Evolutionary conservation across 2,329 filamentous ascomycete genomes (phyloP), one percentile per base, ranked within the genome.

Genomic region (Bipolaris oryzae): DNA sequence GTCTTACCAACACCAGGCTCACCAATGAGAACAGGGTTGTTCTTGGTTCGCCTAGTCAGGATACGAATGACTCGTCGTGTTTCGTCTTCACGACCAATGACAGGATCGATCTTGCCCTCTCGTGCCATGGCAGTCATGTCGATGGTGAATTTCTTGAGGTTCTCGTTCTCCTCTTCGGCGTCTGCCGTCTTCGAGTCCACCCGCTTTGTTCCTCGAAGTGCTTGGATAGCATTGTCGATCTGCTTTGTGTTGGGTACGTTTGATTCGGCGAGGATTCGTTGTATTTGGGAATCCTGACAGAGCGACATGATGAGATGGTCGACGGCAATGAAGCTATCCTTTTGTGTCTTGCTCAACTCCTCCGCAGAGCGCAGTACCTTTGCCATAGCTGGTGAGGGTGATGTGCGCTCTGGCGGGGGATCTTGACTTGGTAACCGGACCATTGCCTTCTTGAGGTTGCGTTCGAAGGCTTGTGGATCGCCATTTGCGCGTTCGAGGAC

Each of bases 1-100:
- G 95, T 99, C 82, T 99, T 99, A 74, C 95, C 95, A 21, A 98
- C 95, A 87, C 95, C 95, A 34, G 95, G 94, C 74, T 98, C 93
- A 80, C 95, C 95, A 64, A 99, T 98, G 64, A 99, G 85, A 46
- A 98, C 94, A 1, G 95, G 95, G 78, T 99, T 99, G 83, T 99
- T 98, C 85, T 98, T 98, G 60, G 94, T 98, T 73, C 94, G 86
- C 75, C 95, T 85, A 34, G 92, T 96, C 61, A 98, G 81, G 63
- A 98, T 98, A 55, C 94, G 88, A 66, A 98, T 87, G 21, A 96
- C 93, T 71, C 94, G 85, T 71, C 94, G 85, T 69, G 97, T 97
- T 76, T 98, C 95, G 73, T 97, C 94, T 76, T 98, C 94, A 78
- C 94, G 87, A 39, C 94, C 94, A 78, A 98, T 98, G 75, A 98